Conservation (phyloP, 1,139 yeast species). For the Komagataea norvegica region DNA sequence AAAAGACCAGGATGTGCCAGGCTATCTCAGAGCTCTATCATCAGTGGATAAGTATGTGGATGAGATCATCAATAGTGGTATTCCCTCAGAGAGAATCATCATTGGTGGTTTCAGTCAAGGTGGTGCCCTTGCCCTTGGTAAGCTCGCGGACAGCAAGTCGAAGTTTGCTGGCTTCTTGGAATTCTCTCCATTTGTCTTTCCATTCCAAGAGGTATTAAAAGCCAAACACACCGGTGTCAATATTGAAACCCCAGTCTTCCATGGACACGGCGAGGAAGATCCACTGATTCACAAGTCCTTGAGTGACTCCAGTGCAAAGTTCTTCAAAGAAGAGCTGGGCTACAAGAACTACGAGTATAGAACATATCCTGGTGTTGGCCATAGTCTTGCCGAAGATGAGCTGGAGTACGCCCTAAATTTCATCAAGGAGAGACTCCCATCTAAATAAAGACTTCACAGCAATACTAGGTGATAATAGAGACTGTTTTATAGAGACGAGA, state of each 20-base stretch:
- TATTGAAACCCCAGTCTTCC: slow-evolving; percentile 69
- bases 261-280: slow-evolving; percentile 84
- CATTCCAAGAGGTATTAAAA: slow-evolving; percentile 42
- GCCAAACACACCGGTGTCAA: slow-evolving; percentile 37
- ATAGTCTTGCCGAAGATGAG: slow-evolving; percentile 20
- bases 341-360: slow-evolving; percentile 52
- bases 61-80: slow-evolving; percentile 49
- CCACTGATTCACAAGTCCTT: slow-evolving; percentile 50
- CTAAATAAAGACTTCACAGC: no score
- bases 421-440: slow-evolving; percentile 14
- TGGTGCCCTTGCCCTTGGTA: slow-evolving; percentile 71
- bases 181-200: slow-evolving; percentile 68
- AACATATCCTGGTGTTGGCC: slow-evolving; percentile 37
- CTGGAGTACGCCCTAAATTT: slow-evolving; percentile 13
- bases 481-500: no score
- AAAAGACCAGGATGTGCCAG: slow-evolving; percentile 53
- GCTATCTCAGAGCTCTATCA: slow-evolving; percentile 56
- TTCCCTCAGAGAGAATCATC: slow-evolving; percentile 66
- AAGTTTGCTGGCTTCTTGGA: slow-evolving; percentile 77
- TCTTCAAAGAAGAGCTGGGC: slow-evolving; percentile 42
- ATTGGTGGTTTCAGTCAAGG: slow-evolving; percentile 97
- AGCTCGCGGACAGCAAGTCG: slow-evolving; percentile 42
- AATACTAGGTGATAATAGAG: no score
- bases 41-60: slow-evolving; percentile 49
- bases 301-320: slow-evolving; percentile 47